These are phyloP conservation scores for Leccinum griseonigrum DNA, from an alignment of 1,284 basidiomycete species.

Conservation along the genomic window DNA sequence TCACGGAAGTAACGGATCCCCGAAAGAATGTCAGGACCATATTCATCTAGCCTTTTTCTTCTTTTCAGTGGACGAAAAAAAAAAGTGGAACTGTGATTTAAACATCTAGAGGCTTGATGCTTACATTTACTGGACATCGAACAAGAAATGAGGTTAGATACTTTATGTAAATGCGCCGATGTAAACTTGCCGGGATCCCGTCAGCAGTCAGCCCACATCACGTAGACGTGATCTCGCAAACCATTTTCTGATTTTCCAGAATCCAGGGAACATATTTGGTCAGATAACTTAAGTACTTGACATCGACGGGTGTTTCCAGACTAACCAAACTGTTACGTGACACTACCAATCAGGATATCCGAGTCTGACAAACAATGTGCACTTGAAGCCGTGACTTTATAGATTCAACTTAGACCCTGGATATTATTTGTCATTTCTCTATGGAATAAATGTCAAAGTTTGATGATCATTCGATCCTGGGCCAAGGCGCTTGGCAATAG, in stretches of 20 bases:
- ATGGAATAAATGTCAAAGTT: neutral
- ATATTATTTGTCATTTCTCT: neutral
- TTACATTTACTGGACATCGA: neutral
- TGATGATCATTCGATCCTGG: slow-evolving; percentile 15
- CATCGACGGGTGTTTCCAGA: neutral
- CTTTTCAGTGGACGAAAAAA: neutral
- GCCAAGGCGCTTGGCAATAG: neutral
- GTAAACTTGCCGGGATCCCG: too few species aligned
- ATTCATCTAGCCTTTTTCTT: neutral
- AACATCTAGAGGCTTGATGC: neutral
- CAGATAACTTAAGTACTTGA: slow-evolving; percentile 1
- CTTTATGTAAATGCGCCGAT: neutral
- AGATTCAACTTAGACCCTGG: neutral
- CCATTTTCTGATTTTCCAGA: slow-evolving; percentile 5
- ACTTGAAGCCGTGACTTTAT: neutral
- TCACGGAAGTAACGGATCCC: slow-evolving; percentile 15
- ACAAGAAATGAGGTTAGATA: neutral
- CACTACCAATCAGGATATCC: neutral
- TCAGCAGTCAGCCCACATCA: neutral
- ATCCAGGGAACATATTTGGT: slow-evolving; percentile 1
- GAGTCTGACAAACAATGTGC: neutral
- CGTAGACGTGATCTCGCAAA: neutral
- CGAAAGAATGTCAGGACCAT: neutral
- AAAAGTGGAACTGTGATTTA: neutral
- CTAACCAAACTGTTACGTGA: neutral